A percentile compares a stretch with the other conserved stretches of the same genome.
These are phyloP conservation scores for Aspergillus taichungensis DNA, from an alignment of 495 filamentous ascomycete species.

Conservation along the genomic window DNA sequence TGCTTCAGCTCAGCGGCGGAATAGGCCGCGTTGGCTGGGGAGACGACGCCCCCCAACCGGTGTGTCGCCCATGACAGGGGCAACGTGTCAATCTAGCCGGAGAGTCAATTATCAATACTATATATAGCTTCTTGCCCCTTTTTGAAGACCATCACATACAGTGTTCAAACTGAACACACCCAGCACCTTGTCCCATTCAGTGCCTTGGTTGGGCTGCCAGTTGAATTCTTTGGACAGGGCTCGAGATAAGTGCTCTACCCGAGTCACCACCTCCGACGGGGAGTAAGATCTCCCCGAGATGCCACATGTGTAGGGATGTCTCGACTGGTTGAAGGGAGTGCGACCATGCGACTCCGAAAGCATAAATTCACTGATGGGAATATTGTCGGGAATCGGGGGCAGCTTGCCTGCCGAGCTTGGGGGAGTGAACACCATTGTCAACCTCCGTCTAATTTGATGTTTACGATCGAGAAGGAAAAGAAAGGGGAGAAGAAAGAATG, in stretches of 20 bases:
- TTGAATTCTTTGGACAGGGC: slow-evolving; percentile 63
- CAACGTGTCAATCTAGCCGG: slow-evolving; percentile 83
- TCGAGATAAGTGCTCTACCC: slow-evolving; percentile 62
- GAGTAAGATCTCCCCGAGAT: slow-evolving; percentile 66
- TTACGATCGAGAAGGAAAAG: neutral
- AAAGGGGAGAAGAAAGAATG: neutral
- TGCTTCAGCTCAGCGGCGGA: slow-evolving; percentile 65
- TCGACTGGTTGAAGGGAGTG: slow-evolving; percentile 51
- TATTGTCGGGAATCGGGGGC: slow-evolving; percentile 61
- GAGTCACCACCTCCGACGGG: slow-evolving; percentile 52
- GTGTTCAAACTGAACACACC: slow-evolving; percentile 74
- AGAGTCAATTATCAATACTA: too few species aligned
- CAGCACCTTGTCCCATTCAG: slow-evolving; percentile 80
- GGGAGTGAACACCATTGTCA: slow-evolving; percentile 70
- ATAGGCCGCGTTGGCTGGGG: slow-evolving; percentile 80
- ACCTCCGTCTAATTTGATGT: neutral
- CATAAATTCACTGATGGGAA: slow-evolving; percentile 76
- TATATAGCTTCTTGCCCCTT: too few species aligned
- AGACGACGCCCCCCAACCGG: slow-evolving; percentile 63
- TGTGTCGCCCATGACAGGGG: slow-evolving; percentile 70
- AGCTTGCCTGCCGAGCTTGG: slow-evolving; percentile 62
- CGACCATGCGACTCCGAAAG: slow-evolving; percentile 65
- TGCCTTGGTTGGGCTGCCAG: slow-evolving; percentile 65
- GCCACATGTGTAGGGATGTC: slow-evolving; percentile 75
- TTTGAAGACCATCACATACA: slow-evolving; percentile 36